Evolutionary conservation across 192 early-diverging fungal species (phyloP).

Genomic region (Jimgerdemannia flammicorona): DNA sequence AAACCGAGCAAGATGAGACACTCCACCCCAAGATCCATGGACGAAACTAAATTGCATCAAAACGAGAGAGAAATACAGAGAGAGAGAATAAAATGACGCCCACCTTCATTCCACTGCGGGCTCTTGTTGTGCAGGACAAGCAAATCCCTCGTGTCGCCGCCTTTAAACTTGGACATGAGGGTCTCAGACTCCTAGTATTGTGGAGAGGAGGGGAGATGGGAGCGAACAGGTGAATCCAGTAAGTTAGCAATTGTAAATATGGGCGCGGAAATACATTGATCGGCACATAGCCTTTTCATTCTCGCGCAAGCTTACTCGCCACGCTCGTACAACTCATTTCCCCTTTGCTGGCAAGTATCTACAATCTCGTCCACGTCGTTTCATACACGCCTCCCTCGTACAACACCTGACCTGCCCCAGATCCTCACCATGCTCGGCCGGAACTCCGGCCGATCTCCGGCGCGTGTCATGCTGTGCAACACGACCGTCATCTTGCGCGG

Average conservation of each 20-base stretch:
- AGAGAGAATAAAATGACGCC: background rate
- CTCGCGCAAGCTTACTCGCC: no score
- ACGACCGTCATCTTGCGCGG: constrained; percentile 90
- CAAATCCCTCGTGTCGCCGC: constrained; percentile 56
- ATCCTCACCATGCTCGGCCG: constrained; percentile 46
- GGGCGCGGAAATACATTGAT: background rate
- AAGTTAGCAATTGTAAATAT: background rate
- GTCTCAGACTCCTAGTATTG: constrained; percentile 55
- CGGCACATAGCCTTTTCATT: background rate
- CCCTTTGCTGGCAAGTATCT: background rate
- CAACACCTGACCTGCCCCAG: no score
- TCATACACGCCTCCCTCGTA: no score
- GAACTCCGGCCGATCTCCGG: constrained; percentile 51
- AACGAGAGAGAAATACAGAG: background rate
- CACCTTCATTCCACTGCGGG: constrained; percentile 92
- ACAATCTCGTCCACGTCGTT: background rate
- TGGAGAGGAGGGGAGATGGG: background rate
- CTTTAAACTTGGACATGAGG: constrained; percentile 52
- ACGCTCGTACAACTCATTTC: background rate
- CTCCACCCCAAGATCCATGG: no score
- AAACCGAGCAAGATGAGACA: no score
- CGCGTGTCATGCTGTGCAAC: constrained; percentile 61
- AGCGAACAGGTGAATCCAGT: background rate
- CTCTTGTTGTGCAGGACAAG: constrained; percentile 83
- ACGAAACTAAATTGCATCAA: no score